Conservation (phyloP, 768 basidiomycete genomes). For the Russula brevipes region DNA sequence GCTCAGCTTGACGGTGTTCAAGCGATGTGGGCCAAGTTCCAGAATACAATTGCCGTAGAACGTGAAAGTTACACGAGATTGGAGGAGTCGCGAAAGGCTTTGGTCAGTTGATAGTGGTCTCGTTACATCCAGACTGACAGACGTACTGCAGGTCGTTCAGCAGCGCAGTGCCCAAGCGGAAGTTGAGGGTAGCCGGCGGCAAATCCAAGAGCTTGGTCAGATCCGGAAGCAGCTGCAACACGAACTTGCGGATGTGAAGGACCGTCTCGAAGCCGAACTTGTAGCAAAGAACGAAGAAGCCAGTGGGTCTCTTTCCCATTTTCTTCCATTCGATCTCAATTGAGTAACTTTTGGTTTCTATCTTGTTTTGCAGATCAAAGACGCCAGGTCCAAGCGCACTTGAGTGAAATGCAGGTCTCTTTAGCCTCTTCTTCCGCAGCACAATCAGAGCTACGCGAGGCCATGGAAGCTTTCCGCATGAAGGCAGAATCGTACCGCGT, state of each 20-base stretch:
- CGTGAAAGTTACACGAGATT: constrained; percentile 56
- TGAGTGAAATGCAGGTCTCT: constrained; percentile 61
- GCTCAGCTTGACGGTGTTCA: constrained; percentile 60
- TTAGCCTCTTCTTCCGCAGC: constrained; percentile 55
- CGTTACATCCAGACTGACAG: neutral
- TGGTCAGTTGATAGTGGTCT: constrained; percentile 41
- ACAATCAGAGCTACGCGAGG: constrained; percentile 61
- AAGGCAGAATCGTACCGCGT: constrained; percentile 56
- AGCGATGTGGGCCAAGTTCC: constrained; percentile 62
- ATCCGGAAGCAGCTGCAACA: constrained; percentile 54
- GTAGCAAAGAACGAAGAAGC: constrained; percentile 53
- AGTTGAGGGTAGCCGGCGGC: constrained; percentile 57
- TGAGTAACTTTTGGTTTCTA: neutral
- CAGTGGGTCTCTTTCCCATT: constrained; percentile 37
- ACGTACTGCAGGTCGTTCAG: constrained; percentile 50
- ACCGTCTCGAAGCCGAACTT: constrained; percentile 50
- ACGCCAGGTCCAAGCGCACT: constrained; percentile 51
- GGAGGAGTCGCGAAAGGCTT: constrained; percentile 65
- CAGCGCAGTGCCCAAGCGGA: constrained; percentile 61
- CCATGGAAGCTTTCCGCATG: constrained; percentile 58
- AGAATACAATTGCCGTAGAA: constrained; percentile 52
- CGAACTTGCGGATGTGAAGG: constrained; percentile 48
- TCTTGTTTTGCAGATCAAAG: constrained; percentile 42
- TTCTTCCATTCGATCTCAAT: neutral
- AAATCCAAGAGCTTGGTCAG: constrained; percentile 53